Evolutionary conservation across 2,329 filamentous ascomycete genomes (phyloP), one percentile per base, ranked within the genome.

Genomic region (Bipolaris oryzae): DNA sequence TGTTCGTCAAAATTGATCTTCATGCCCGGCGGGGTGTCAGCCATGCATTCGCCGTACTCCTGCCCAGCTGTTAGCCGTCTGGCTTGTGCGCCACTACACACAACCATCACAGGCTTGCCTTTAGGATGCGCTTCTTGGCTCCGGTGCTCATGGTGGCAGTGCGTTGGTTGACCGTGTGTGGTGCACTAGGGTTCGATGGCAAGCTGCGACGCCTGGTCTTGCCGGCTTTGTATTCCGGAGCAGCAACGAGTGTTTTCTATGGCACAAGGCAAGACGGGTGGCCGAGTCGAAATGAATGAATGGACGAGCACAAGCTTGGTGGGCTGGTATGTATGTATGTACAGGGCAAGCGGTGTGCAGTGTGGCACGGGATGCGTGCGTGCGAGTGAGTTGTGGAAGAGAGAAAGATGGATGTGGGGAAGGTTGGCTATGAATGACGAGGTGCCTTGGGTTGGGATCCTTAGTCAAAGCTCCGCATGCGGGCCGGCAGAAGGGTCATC

Each of bases 1-100:
- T 82, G 77, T 67, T 90, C 88, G 62, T 88, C 82, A 45, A 81
- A 75, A 66, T 72, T 76, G 69, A 76, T 74, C 68, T 75, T 76
- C 68, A 75, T 75, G 58, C 74, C 74, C 3, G 71, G 33, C 15
- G 73, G 74, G 47, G 66, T 74, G 38, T 76, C 74, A 20, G 62
- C 66, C 64, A 67, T 69, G 63, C 74, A 76, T 62, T 76, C 74
- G 50, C 61, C 64, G 41, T 74, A 76, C 66, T 76, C 74, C 74
- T 76, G 54, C 25, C 16, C 16, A 21, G 5, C 5, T 13, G 57
- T 72, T 53, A 70, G 54, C 16, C 38, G 20, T 31, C 15, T 51
- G 45, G 31, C 23, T 45, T 50, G 37, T 49, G 28, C 47, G 7
- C 37, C 25, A 13, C 18, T 16, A 23, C 41, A 13, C n/a, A 43